Evolutionary conservation across 345 rosid species (phyloP), one percentile per base, ranked within the genome.

Genomic region (Lepidium africanum): DNA sequence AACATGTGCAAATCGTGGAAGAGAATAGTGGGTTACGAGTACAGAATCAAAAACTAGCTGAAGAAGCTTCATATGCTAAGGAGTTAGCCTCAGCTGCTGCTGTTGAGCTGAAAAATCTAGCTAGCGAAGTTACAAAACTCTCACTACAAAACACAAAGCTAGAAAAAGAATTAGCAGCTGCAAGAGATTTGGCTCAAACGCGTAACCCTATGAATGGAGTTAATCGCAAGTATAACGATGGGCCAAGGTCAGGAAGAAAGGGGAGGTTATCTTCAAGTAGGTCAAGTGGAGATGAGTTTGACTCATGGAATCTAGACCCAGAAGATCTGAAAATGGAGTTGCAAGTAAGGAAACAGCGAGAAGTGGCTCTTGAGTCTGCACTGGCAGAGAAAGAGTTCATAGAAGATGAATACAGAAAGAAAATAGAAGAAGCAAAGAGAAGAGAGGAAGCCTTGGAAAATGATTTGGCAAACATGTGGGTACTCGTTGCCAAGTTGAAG

Each of bases 51-150:
- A 95, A 89, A 76, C 75, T 95, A 70, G 87, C 91, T 46, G 98
- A 91, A 82, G 99, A 95, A 80, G 89, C 98, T 71, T 89, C 96
- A 69, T 95, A 95, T 70, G 98, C 98, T 0, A 91, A 91, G 76
- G 97, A 95, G 78, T 74, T 95, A 72, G 99, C 99, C 0, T 89
- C 99, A 77, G 99, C 99, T 70, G 99, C 99, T 25, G 99, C 99
- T 16, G 94, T 95, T 71, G 99, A 95, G 81, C 81, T 95, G 56
- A 95, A 95, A 81, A 95, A 87, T 71, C 86, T 95, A 70, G 99
- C 98, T 54, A 78, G 82, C 45, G 97, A 95, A 84, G 97, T 95
- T 52, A 91, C 99, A 41, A 91, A 84, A 71, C 81, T 91, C 46
- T 89, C 98, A 4, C 62, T 89, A 60, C 96, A 86, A 74, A 91